A percentile compares a stretch with the other conserved stretches of the same genome.
These are phyloP conservation scores for Xanthoparmelia taractica DNA, from an alignment of 495 filamentous ascomycete genomes.

Conservation along the genomic window DNA sequence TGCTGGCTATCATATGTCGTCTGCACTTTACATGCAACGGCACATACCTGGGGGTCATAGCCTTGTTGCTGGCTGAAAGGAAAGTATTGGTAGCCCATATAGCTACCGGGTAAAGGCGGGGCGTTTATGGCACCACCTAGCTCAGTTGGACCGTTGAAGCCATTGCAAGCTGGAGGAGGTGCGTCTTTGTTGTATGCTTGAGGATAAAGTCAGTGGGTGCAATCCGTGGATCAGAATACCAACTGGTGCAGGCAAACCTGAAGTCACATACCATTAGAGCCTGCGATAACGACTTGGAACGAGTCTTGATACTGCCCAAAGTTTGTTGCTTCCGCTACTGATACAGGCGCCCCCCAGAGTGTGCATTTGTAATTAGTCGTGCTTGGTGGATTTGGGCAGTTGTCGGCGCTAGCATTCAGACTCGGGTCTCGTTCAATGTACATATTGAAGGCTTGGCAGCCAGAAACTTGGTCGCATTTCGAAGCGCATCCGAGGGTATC, in stretches of 20 bases:
- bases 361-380: conserved; percentile 49
- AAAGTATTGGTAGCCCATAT: conserved; percentile 38
- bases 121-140: conserved; percentile 38
- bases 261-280: conserved; percentile 32
- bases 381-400: conserved; percentile 38
- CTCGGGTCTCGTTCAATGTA: conserved; percentile 43
- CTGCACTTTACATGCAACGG: conserved; percentile 35
- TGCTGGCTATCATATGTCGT: conserved; percentile 34
- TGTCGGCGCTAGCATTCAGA: conserved; percentile 28
- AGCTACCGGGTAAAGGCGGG: conserved; percentile 30
- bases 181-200: conserved; percentile 31
- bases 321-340: conserved; percentile 31
- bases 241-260: background rate
- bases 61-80: conserved; percentile 27
- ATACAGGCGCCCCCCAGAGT: conserved; percentile 39
- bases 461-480: conserved; percentile 26
- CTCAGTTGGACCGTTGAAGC: conserved; percentile 26
- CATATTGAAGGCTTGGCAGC: conserved; percentile 42
- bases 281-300: conserved; percentile 41
- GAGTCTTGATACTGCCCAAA: conserved; percentile 32
- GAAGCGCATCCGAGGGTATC: conserved; percentile 34
- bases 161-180: conserved; percentile 29
- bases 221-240: background rate
- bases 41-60: conserved; percentile 36
- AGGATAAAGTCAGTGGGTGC: background rate